Conservation (phyloP, 2,329 filamentous ascomycete genomes). For the Aspergillus pseudoterreus region DNA sequence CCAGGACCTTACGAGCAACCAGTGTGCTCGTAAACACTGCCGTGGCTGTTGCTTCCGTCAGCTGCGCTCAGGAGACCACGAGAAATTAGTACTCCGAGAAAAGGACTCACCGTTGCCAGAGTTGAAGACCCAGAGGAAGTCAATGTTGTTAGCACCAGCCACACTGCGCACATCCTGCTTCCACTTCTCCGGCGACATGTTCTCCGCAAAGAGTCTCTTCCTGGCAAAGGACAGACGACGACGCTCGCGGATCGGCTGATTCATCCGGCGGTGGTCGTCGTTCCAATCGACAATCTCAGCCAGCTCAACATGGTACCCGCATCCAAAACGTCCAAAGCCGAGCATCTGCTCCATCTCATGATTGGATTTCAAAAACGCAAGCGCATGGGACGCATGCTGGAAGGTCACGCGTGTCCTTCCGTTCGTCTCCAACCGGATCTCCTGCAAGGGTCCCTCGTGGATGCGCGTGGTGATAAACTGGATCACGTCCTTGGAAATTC, state of each 20-base stretch:
- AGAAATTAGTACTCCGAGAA: background rate
- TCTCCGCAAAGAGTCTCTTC: constrained; percentile 34
- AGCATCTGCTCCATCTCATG: constrained; percentile 22
- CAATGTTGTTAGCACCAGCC: constrained; percentile 33
- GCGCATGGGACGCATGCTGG: constrained; percentile 34
- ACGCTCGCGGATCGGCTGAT: constrained; percentile 32
- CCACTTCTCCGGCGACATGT: constrained; percentile 32
- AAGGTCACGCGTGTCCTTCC: constrained; percentile 35
- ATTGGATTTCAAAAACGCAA: constrained; percentile 31
- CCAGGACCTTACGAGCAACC: constrained; percentile 32
- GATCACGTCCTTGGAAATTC: constrained; percentile 21
- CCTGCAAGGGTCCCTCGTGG: constrained; percentile 37
- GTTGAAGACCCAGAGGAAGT: constrained; percentile 42
- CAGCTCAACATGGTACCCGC: constrained; percentile 24
- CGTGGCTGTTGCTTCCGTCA: constrained; percentile 27
- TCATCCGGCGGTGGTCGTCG: constrained; percentile 34
- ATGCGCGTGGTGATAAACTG: constrained; percentile 34
- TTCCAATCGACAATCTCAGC: constrained; percentile 32
- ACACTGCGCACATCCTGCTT: constrained; percentile 32
- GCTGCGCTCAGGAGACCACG: background rate
- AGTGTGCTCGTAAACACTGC: constrained; percentile 36
- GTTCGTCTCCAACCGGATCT: constrained; percentile 32
- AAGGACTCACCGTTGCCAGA: constrained; percentile 37
- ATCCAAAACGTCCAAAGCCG: constrained; percentile 33
- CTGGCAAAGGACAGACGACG: constrained; percentile 41